Base-by-base conservation (phyloP, 139 green algal genomes). In the Medakamo hakoo region DNA sequence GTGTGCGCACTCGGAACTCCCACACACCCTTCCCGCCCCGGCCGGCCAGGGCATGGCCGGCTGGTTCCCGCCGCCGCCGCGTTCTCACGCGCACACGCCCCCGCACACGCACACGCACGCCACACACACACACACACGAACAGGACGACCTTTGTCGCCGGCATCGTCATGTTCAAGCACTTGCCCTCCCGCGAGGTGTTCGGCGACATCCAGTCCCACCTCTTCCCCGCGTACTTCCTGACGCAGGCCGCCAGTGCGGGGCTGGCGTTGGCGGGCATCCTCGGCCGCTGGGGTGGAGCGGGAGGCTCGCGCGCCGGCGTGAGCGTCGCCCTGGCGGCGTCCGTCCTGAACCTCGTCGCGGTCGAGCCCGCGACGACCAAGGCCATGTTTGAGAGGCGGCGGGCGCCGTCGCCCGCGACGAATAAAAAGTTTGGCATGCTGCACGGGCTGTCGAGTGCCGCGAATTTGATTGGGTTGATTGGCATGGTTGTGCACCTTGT, bases 121-220 rank as follows among this genome's bases (percentile, higher is more conserved):
- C n/a, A n/a, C n/a, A n/a, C n/a, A n/a, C n/a, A n/a, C n/a, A n/a
- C n/a, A n/a, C n/a, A n/a, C n/a, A n/a, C n/a, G n/a, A n/a, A n/a
- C n/a, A n/a, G n/a, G n/a, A 89, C 32, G 9, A 52, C 40, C 9
- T 52, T 52, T 16, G 16, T 52, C 40, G 40, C 16, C 16, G 40
- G 40, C 40, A 52, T 52, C 40, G 40, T 52, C 9, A 9, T 52
- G 40, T 52, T 52, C 40, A 52, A 52, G 16, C 9, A 52, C 9
- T 52, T 52, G 9, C 9, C 9, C 40, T 9, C 9, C 40, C 9
- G 9, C 9, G 9, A 9, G 9, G 16, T 16, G 40, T 52, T 52
- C 16, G 40, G 40, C 9, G 40, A 52, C 40, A 16, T 52, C 9
- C 40, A 52, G 40, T 9, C 40, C 40, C 9, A 21, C 9, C 16